These are phyloP conservation scores for Fallopia convolvulus DNA, from an alignment of 148 eudicot species.

Conservation along the genomic window DNA sequence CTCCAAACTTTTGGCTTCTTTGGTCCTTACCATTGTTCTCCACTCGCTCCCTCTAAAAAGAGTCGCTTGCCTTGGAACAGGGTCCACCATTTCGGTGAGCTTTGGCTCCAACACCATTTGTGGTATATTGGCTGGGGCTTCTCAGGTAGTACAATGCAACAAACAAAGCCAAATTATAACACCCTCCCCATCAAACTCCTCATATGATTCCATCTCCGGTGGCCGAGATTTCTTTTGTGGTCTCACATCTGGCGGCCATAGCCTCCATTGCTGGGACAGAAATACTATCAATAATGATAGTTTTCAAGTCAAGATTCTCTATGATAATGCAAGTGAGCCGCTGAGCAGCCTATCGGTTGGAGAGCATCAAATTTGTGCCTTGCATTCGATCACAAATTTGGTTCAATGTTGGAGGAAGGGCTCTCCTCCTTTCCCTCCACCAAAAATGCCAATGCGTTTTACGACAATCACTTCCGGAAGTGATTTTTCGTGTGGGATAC, in stretches of 20 bases:
- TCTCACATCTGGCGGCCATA: constrained; percentile 28
- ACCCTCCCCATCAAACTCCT: constrained; percentile 22
- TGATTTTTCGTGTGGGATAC: constrained; percentile 48
- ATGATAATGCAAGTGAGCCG: constrained; percentile 14
- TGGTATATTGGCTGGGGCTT: constrained; percentile 33
- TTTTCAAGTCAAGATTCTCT: constrained; percentile 19
- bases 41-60: neutral
- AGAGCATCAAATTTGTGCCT: constrained; percentile 33
- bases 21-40: neutral
- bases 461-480: constrained; percentile 36
- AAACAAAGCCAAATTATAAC: constrained; percentile 14
- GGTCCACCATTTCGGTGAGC: constrained; percentile 35
- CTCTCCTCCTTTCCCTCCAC: neutral
- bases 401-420: constrained; percentile 29
- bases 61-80: constrained; percentile 27
- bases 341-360: constrained; percentile 29
- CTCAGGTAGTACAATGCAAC: constrained; percentile 36
- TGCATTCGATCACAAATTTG: constrained; percentile 22
- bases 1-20: neutral
- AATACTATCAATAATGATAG: constrained; percentile 5
- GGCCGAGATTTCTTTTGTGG: constrained; percentile 39
- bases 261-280: constrained; percentile 44
- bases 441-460: constrained; percentile 10
- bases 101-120: constrained; percentile 31
- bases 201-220: constrained; percentile 39